Conservation (phyloP, 306 rosid species). For the Cyclanthera cordifolia region DNA sequence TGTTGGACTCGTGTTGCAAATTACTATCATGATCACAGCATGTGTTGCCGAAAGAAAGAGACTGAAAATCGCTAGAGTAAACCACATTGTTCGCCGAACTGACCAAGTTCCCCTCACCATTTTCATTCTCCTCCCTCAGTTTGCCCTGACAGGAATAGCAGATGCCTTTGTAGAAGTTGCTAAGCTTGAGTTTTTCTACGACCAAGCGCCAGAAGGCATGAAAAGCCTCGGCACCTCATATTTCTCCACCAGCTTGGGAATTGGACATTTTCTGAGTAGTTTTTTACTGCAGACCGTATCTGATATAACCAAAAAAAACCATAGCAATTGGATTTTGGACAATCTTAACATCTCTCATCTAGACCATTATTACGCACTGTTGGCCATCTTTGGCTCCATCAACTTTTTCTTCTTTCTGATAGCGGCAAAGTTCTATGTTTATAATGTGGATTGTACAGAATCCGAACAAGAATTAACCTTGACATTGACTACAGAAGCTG, state of each 20-base stretch:
- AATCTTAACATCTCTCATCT: constrained; percentile 54
- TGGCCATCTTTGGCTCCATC: constrained; percentile 39
- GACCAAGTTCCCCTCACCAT: constrained; percentile 53
- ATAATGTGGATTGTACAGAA: constrained; percentile 31
- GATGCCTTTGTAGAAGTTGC: constrained; percentile 61
- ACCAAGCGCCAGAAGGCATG: constrained; percentile 72
- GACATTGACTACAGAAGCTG: constrained; percentile 6
- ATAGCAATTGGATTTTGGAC: constrained; percentile 58
- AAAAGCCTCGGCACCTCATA: constrained; percentile 71
- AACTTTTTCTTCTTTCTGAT: constrained; percentile 54
- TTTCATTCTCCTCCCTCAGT: constrained; percentile 70
- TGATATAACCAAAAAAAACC: constrained; percentile 33
- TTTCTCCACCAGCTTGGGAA: constrained; percentile 44
- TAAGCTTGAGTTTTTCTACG: constrained; percentile 69
- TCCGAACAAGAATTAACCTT: constrained; percentile 19
- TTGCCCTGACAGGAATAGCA: constrained; percentile 51
- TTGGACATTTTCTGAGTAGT: constrained; percentile 54
- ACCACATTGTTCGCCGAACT: constrained; percentile 6
- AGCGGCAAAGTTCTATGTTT: constrained; percentile 47
- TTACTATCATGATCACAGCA: constrained; percentile 35
- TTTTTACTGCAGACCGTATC: constrained; percentile 48
- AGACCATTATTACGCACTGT: constrained; percentile 51
- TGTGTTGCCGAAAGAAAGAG: constrained; percentile 41
- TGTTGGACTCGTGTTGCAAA: constrained; percentile 45
- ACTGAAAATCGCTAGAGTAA: constrained; percentile 36